Evolutionary conservation across 768 basidiomycete genomes (phyloP), one percentile per base, ranked within the genome.

Genomic region (Calocybe indica): DNA sequence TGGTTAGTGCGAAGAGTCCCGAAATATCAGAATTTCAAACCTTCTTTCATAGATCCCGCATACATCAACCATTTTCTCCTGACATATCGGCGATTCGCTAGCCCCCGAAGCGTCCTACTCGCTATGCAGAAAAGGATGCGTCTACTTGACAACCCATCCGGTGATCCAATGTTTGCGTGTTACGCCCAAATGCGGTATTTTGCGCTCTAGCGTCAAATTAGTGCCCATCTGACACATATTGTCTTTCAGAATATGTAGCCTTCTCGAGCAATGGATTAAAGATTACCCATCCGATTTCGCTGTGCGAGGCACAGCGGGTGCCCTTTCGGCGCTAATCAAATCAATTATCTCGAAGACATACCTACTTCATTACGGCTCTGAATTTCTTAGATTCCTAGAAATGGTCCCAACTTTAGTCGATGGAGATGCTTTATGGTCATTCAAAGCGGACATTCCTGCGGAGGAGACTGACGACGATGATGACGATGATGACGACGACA

Each of bases 81-180:
- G 35, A 89, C 88, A 6, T 92, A 88, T 59, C 84, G 90, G 32
- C 74, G 88, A 49, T 93, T 92, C 61, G 78, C 88, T 35, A 84
- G 76, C 32, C 89, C 90, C 6, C 79, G 90, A 37, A 83, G 76
- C 49, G 69, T 93, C 12, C 70, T 93, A n/a, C 71, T 91, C 39
- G 85, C 88, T 5, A 89, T 93, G 85, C 87, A 91, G 63, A 87
- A 89, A 59, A 82, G 88, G 40, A 85, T 92, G 78, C 79, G 85
- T 32, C 80, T 84, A 53, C 69, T 92, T 10, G 84, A 86, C 57
- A 77, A 78, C 46, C 79, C 83, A 12, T 75, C 78, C 9, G 80
- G 80, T 6, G 88, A 92, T 67, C 85, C 85, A 1, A 84, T 91
- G 80, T 86, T 92, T 64, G 87, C 88, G 6, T 86, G 83, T 56